phyloP scores from a whole-genome alignment of 1,139 yeast genomes.

The Yamadazyma songkhlaensis region DNA sequence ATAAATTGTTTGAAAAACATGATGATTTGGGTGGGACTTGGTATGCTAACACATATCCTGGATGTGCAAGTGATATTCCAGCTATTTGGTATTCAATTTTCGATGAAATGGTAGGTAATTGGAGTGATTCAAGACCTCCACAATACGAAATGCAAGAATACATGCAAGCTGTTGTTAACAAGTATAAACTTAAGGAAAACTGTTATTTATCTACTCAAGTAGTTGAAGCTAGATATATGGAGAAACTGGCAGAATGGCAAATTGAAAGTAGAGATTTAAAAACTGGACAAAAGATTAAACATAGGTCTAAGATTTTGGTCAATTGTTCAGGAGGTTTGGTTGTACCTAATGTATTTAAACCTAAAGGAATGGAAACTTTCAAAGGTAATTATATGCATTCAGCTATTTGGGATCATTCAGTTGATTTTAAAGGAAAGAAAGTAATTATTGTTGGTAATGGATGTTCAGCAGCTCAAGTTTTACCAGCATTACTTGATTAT shows the following conservation, averaged over 20 bases:
- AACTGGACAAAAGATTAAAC: constrained; percentile 29
- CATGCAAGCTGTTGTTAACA: constrained; percentile 36
- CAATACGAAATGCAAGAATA: constrained; percentile 50
- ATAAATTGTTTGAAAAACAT: constrained; percentile 43
- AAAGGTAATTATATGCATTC: constrained; percentile 49
- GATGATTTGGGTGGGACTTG: constrained; percentile 52
- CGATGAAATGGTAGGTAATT: constrained; percentile 38
- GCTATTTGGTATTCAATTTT: constrained; percentile 47
- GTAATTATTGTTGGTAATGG: constrained; percentile 45
- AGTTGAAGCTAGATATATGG: constrained; percentile 28
- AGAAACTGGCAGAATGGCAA: constrained; percentile 34
- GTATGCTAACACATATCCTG: constrained; percentile 54
- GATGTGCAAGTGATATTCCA: constrained; percentile 53
- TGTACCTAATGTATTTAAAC: constrained; percentile 26
- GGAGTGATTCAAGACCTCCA: constrained; percentile 48
- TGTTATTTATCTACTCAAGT: constrained; percentile 30
- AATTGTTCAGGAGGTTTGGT: constrained; percentile 42
- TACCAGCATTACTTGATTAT: constrained; percentile 32
- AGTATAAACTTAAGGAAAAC: constrained; percentile 29
- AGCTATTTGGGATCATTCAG: constrained; percentile 44
- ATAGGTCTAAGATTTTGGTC: constrained; percentile 29
- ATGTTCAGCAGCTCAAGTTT: constrained; percentile 43
- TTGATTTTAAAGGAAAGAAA: constrained; percentile 31
- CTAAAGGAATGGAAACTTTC: constrained; percentile 39
- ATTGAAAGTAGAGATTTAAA: constrained; percentile 29